phyloP scores from a whole-genome alignment of 805 yeast genomes.

The Saturnispora sanitii region DNA sequence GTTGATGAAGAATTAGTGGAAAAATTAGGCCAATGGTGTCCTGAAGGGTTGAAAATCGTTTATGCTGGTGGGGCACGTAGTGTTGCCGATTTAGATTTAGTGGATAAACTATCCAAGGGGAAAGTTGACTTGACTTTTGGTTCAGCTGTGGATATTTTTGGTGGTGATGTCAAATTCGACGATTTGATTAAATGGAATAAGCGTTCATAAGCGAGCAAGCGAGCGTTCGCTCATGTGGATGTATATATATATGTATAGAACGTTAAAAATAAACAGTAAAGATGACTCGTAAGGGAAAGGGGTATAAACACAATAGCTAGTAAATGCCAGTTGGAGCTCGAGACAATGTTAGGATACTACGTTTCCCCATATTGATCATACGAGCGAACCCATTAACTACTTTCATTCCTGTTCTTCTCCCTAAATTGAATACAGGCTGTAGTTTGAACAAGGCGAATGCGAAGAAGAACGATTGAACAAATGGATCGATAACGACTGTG shows the following conservation, averaged over 20 bases:
- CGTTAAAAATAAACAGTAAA: too few species aligned
- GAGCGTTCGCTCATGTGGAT: too few species aligned
- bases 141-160: slow-evolving; percentile 88
- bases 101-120: slow-evolving; percentile 59
- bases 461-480: background rate
- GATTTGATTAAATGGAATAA: slow-evolving; percentile 73
- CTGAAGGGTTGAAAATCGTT: slow-evolving; percentile 53
- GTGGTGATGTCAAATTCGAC: slow-evolving; percentile 75
- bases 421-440: background rate
- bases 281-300: too few species aligned
- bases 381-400: too few species aligned
- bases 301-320: too few species aligned
- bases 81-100: slow-evolving; percentile 57
- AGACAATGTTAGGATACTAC: too few species aligned
- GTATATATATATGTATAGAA: too few species aligned
- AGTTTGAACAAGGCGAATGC: slow-evolving; percentile 3
- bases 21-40: slow-evolving; percentile 55
- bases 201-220: too few species aligned
- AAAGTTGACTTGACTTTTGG: slow-evolving; percentile 90
- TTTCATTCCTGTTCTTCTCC: background rate
- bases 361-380: too few species aligned
- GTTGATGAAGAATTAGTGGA: slow-evolving; percentile 72
- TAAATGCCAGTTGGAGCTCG: too few species aligned
- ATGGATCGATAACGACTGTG: slow-evolving; percentile 2
- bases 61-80: slow-evolving; percentile 96